Base-by-base conservation (phyloP, 345 rosid species). In the Cardiospermum halicacabum region DNA sequence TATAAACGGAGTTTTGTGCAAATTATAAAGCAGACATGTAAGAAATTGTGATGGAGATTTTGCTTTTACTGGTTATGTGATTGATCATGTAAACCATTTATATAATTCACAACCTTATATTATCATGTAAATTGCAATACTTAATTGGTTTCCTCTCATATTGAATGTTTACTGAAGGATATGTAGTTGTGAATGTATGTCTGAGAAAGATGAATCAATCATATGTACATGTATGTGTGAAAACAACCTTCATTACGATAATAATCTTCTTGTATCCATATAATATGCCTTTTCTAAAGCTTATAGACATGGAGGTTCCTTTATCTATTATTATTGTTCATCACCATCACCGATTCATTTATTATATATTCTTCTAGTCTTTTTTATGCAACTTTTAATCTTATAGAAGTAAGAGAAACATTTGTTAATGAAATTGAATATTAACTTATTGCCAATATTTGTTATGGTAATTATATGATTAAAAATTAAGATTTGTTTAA, bases 301-400 rank as follows among this genome's bases (percentile, higher is more conserved):
- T 58, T 50, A 63, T 50, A 51, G 56, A 10, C 11, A 50, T 25
- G 47, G 67, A n/a, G 42, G 12, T 51, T 57, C 48, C 56, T 74
- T n/a, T 11, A 43, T 59, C 27, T 59, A 4, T 31, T 32, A 1
- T 12, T 40, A 19, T 1, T 26, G 15, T 9, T 39, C 43, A 47
- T n/a, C n/a, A 24, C 30, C 37, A 56, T 47, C 37, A 54, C 25
- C 55, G 16, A 37, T 27, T 51, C 56, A 16, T 63, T 62, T 45
- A 39, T 32, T 50, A 56, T 65, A 36, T 53, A 48, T 53, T 58
- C 37, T 58, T 34, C 18, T 24, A 11, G 22, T 53, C 24, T 11
- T 62, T 16, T 62, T 22, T 27, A 56, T 11, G 37, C 32, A 16
- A 24, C 28, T 61, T 48, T 3, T 36, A 58, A 18, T 26, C 58